These are phyloP conservation scores for Rhizoctonia solani DNA, from an alignment of 1,284 basidiomycete species.

Conservation along the genomic window DNA sequence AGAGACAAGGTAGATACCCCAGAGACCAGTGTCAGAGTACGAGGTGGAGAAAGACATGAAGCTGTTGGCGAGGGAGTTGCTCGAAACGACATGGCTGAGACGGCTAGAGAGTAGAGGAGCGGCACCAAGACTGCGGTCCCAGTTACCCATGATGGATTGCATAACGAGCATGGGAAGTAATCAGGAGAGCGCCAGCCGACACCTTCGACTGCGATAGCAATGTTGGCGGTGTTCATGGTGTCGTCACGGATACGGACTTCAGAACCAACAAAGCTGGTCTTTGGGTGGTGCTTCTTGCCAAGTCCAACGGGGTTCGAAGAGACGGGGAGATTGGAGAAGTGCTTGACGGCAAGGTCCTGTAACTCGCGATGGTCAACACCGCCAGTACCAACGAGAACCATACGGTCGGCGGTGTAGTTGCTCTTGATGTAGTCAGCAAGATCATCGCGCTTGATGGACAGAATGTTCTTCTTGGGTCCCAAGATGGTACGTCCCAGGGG, in stretches of 20 bases:
- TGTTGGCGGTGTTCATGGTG: constrained; percentile 83
- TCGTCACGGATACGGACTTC: constrained; percentile 97
- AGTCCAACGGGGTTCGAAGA: constrained; percentile 89
- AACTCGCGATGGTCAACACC: constrained; percentile 92
- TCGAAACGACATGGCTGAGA: constrained; percentile 89
- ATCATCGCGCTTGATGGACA: constrained; percentile 93
- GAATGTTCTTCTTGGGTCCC: constrained; percentile 94
- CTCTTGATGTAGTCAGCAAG: constrained; percentile 92
- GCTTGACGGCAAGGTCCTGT: constrained; percentile 92
- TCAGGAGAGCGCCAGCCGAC: constrained; percentile 98
- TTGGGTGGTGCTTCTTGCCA: constrained; percentile 71
- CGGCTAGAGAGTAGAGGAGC: constrained; percentile 88
- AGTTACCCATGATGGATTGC: constrained; percentile 98
- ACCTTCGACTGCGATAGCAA: constrained; percentile 97
- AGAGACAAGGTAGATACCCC: constrained; percentile 97
- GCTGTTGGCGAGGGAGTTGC: constrained; percentile 97
- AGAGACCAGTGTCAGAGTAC: constrained; percentile 99
- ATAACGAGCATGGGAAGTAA: constrained; percentile 99
- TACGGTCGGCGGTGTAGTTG: constrained; percentile 98
- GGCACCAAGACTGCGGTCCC: constrained; percentile 96
- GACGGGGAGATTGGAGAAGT: constrained; percentile 88
- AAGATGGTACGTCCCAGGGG: constrained; percentile 97
- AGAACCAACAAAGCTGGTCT: constrained; percentile 87
- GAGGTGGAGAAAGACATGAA: constrained; percentile 99
- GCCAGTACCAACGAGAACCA: constrained; percentile 97